phyloP scores from a whole-genome alignment of 225 moss, liverwort and hornwort genomes.

The Ulota crispa region DNA sequence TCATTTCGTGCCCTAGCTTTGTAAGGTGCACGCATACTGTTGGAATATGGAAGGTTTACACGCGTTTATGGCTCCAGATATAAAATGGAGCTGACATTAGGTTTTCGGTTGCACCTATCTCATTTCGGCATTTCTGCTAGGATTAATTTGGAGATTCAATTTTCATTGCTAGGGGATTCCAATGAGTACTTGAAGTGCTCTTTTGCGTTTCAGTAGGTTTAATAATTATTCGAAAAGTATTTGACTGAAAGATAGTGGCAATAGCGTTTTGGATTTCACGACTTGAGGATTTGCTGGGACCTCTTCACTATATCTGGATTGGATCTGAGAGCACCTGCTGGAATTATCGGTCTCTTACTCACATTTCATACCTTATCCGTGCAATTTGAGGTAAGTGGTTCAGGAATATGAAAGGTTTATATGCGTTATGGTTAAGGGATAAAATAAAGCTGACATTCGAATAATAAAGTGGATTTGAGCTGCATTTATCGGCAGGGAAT shows the following conservation, averaged over 20 bases:
- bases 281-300: neutral
- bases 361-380: conserved; percentile 6
- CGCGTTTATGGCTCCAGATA: neutral
- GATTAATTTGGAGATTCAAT: neutral
- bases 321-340: conserved; percentile 13
- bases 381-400: neutral
- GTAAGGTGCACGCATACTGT: neutral
- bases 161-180: neutral
- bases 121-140: neutral
- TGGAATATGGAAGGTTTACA: neutral
- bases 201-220: conserved; percentile 9
- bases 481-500: neutral
- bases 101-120: neutral
- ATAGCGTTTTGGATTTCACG: neutral
- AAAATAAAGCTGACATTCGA: neutral
- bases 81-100: neutral
- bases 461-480: neutral
- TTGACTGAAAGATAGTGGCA: neutral
- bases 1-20: conserved; percentile 5
- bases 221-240: neutral
- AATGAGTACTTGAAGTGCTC: neutral
- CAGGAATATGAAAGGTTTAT: neutral
- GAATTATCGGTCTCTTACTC: neutral
- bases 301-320: neutral
- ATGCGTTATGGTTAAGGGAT: neutral